phyloP scores from a whole-genome alignment of 2,329 filamentous ascomycete species.

The Tolypocladium endophyticum region DNA sequence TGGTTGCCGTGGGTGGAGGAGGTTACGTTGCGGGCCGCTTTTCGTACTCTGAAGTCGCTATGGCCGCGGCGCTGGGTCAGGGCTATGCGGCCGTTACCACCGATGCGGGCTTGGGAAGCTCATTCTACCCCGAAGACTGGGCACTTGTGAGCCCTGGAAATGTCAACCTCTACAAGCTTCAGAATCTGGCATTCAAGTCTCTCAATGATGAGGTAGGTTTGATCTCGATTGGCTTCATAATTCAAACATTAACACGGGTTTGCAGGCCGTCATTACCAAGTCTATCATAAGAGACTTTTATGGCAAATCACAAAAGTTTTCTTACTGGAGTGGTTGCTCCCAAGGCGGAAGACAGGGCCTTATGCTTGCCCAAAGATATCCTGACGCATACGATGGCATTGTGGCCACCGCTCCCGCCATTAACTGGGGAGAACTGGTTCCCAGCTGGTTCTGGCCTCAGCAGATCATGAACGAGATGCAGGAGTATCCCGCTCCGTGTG shows the following conservation, averaged over 20 bases:
- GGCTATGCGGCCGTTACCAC: not conserved
- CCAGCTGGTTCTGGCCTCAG: too few species aligned
- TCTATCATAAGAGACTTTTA: not conserved
- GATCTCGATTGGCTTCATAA: not conserved
- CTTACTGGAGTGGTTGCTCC: not conserved
- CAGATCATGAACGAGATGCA: too few species aligned
- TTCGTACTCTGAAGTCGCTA: not conserved
- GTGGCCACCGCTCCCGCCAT: not conserved
- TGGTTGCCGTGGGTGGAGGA: not conserved
- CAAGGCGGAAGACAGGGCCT: not conserved
- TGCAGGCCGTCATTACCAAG: not conserved
- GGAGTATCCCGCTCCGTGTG: too few species aligned
- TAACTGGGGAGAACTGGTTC: too few species aligned
- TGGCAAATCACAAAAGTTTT: not conserved
- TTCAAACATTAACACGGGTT: not conserved
- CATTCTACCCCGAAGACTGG: not conserved
- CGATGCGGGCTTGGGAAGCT: not conserved
- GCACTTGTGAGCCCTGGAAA: not conserved
- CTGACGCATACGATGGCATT: not conserved
- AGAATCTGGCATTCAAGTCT: not conserved
- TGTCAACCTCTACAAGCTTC: not conserved
- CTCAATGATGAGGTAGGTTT: not conserved
- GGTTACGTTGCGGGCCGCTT: not conserved
- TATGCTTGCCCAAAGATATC: not conserved
- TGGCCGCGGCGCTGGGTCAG: not conserved